phyloP scores from a whole-genome alignment of 371 early-diverging fungal genomes.

The Rhizopus microsporus region DNA sequence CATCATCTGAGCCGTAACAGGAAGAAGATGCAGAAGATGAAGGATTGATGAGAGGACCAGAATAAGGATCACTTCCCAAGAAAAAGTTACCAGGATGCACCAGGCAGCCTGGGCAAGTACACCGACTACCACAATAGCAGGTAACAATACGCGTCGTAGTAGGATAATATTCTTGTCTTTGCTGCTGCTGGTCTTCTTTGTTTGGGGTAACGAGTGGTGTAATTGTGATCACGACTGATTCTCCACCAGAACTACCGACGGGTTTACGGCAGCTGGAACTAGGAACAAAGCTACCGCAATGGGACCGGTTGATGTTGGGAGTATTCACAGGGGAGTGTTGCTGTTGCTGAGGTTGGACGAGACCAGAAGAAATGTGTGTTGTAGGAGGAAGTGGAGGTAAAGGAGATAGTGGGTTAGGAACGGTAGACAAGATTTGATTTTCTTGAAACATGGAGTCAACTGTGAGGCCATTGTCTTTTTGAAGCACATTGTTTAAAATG shows the following conservation, averaged over 20 bases:
- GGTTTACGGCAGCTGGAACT: conserved; percentile 20
- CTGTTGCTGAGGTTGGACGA: conserved; percentile 5
- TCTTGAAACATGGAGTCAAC: background rate
- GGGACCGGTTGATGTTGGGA: conserved; percentile 5
- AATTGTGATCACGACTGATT: conserved; percentile 51
- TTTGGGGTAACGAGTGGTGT: conserved; percentile 30
- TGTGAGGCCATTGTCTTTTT: conserved; percentile 7
- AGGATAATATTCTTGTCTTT: conserved; percentile 6
- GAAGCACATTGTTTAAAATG: conserved; percentile 26
- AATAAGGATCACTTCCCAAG: conserved; percentile 35
- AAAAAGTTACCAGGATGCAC: conserved; percentile 38
- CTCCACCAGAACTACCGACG: conserved; percentile 15
- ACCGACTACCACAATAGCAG: conserved; percentile 35
- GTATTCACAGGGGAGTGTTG: background rate
- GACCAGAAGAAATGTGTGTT: background rate
- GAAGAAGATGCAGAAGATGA: conserved; percentile 33
- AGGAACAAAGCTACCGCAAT: conserved; percentile 35
- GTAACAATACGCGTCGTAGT: conserved; percentile 37
- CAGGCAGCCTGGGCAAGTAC: conserved; percentile 41
- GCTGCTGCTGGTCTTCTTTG: conserved; percentile 1
- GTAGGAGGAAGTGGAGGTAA: background rate
- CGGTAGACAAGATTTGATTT: background rate
- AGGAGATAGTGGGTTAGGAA: background rate
- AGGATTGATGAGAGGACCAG: conserved; percentile 20
- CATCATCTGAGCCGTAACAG: conserved; percentile 37